phyloP scores from a whole-genome alignment of 768 basidiomycete species.

The Leucocoprinus birnbaumii region DNA sequence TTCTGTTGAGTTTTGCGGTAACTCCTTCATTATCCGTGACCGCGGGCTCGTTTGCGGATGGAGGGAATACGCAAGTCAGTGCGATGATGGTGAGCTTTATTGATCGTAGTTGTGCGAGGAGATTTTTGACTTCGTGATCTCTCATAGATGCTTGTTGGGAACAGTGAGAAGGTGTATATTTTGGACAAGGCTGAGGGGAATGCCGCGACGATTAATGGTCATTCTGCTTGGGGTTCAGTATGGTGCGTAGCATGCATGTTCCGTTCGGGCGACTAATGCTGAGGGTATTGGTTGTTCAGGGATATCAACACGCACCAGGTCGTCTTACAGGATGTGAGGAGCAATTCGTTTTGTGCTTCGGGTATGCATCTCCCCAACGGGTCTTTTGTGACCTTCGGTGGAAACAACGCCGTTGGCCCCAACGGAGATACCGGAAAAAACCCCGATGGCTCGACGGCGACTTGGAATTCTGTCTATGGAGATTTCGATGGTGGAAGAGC shows the following conservation, averaged over 20 bases:
- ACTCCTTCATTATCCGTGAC: conserved; percentile 8
- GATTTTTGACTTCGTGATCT: background rate
- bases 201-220: conserved; percentile 56
- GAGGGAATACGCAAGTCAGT: conserved; percentile 12
- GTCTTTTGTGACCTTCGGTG: conserved; percentile 73
- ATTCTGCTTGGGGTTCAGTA: conserved; percentile 73
- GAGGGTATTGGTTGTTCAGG: conserved; percentile 29
- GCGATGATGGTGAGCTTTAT: conserved; percentile 15
- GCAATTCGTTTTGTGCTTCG: conserved; percentile 82
- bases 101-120: background rate
- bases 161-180: conserved; percentile 79
- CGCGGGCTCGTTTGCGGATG: conserved; percentile 14
- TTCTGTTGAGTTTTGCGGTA: conserved; percentile 9
- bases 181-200: conserved; percentile 89
- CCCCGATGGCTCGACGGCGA: conserved; percentile 41
- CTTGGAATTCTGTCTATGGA: conserved; percentile 64
- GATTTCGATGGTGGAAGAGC: conserved; percentile 80
- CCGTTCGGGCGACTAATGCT: background rate
- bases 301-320: conserved; percentile 59
- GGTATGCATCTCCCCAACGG: conserved; percentile 83
- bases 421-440: conserved; percentile 54
- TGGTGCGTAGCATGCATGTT: conserved; percentile 39
- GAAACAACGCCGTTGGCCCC: conserved; percentile 70
- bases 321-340: conserved; percentile 65
- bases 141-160: conserved; percentile 74